Conservation (phyloP, 2,329 filamentous ascomycete species). For the Lojkania enalia region DNA sequence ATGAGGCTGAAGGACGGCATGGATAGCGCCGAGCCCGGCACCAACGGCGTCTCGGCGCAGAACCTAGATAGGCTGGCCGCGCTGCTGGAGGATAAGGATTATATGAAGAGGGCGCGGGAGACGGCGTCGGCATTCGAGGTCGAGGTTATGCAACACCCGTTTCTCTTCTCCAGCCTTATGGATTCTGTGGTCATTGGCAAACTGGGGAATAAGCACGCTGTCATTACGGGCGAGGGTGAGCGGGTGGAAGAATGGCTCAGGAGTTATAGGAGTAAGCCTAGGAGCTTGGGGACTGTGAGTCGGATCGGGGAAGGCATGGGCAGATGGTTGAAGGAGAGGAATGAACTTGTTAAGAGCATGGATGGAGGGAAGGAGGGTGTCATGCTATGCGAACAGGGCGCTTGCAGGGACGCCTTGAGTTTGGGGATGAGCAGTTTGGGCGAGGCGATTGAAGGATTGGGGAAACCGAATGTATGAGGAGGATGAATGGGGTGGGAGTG, state of each 20-base stretch:
- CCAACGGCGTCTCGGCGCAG: constrained; percentile 82
- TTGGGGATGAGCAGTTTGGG: constrained; percentile 35
- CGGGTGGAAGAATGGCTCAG: constrained; percentile 47
- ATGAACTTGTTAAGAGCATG: constrained; percentile 50
- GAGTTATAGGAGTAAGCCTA: constrained; percentile 46
- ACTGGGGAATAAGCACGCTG: constrained; percentile 66
- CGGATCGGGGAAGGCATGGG: constrained; percentile 39
- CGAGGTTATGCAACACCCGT: constrained; percentile 90
- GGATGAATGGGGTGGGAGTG: not conserved
- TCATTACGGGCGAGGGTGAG: constrained; percentile 56
- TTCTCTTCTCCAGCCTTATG: constrained; percentile 83
- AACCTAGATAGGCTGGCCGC: constrained; percentile 83
- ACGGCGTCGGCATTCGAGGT: constrained; percentile 86
- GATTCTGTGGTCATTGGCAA: constrained; percentile 73
- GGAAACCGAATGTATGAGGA: not conserved
- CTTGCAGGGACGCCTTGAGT: constrained; percentile 50
- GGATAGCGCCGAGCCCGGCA: constrained; percentile 87
- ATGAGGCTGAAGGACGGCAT: constrained; percentile 93
- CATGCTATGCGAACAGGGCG: constrained; percentile 44
- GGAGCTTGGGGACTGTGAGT: constrained; percentile 36
- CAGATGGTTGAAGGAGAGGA: constrained; percentile 57
- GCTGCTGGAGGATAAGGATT: constrained; percentile 67
- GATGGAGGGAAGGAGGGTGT: constrained; percentile 42
- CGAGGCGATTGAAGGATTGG: constrained; percentile 18
- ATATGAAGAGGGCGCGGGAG: constrained; percentile 67